Conservation (phyloP, 1,139 yeast genomes). For the Geotrichum siamense region DNA sequence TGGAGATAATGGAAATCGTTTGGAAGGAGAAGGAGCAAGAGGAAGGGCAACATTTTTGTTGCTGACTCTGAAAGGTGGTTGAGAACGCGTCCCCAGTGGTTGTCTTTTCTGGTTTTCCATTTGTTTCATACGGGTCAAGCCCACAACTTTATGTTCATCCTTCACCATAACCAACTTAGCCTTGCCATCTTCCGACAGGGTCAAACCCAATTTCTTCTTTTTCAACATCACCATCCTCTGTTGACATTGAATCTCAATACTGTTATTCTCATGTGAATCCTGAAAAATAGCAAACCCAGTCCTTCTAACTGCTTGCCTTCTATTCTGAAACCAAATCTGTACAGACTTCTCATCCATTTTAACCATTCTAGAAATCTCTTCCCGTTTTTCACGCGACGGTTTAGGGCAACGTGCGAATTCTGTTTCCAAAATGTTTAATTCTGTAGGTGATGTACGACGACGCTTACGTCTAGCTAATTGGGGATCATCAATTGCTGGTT, state of each 20-base stretch:
- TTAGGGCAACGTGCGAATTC: conserved; percentile 74
- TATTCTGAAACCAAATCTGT: conserved; percentile 97
- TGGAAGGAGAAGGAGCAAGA: too few relatives aligned
- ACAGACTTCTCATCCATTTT: conserved; percentile 96
- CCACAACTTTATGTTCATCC: too few relatives aligned
- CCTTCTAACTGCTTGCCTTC: conserved; percentile 74
- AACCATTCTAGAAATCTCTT: conserved; percentile 68
- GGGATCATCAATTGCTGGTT: conserved; percentile 82
- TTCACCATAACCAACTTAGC: conserved; percentile 1
- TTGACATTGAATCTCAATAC: neutral
- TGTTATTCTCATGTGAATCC: neutral
- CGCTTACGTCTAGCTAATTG: conserved; percentile 88
- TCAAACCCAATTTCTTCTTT: conserved; percentile 2
- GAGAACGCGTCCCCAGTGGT: too few relatives aligned
- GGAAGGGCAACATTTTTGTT: too few relatives aligned
- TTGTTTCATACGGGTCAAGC: too few relatives aligned
- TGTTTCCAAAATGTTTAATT: conserved; percentile 66
- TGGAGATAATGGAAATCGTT: conserved; percentile 13
- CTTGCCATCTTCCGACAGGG: conserved; percentile 7
- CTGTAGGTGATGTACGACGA: conserved; percentile 88
- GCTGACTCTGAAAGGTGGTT: too few relatives aligned
- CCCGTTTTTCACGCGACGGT: conserved; percentile 70
- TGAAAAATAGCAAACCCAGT: conserved; percentile 3
- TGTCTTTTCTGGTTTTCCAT: too few relatives aligned
- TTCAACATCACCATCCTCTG: neutral